Percentiles rank a stretch among this genome's conserved stretches.
Evolutionary conservation across 2,329 filamentous ascomycete genomes (phyloP).

Genomic region (Fusarium brachygibbosum): DNA sequence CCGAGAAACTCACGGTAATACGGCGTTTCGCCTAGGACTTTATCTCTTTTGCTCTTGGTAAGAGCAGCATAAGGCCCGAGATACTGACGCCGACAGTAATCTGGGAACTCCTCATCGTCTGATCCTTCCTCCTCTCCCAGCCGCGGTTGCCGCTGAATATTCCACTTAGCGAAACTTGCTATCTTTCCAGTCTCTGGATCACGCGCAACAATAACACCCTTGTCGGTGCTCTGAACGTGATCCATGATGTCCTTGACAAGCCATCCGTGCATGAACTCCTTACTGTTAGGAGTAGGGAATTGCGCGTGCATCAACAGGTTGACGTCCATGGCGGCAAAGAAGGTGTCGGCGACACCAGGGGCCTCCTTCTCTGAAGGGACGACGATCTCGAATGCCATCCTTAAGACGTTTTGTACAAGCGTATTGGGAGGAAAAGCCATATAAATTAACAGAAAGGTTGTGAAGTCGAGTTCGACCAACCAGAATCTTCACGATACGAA

Average conservation of each 20-base stretch:
- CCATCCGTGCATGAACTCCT: constrained; percentile 50
- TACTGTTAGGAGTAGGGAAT: constrained; percentile 54
- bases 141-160: constrained; percentile 45
- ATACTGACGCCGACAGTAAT: constrained; percentile 49
- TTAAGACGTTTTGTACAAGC: background rate
- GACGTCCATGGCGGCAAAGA: constrained; percentile 56
- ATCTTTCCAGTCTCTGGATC: constrained; percentile 49
- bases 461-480: constrained; percentile 33
- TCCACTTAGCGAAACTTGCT: constrained; percentile 56
- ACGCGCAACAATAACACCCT: constrained; percentile 54
- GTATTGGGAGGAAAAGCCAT: background rate
- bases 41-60: constrained; percentile 51
- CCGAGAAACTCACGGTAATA: constrained; percentile 56
- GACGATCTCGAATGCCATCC: constrained; percentile 49
- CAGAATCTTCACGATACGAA: constrained; percentile 22
- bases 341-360: constrained; percentile 49
- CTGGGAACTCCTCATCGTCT: constrained; percentile 51
- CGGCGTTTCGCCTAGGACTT: constrained; percentile 48
- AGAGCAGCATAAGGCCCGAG: constrained; percentile 53
- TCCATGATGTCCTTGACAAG: constrained; percentile 51
- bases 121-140: constrained; percentile 28
- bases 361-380: constrained; percentile 48
- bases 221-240: constrained; percentile 47
- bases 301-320: constrained; percentile 58
- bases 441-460: constrained; percentile 13